Evolutionary conservation across 495 filamentous ascomycete species (phyloP), one percentile per base, ranked within the genome.

Genomic region (Aspergillus affinis): DNA sequence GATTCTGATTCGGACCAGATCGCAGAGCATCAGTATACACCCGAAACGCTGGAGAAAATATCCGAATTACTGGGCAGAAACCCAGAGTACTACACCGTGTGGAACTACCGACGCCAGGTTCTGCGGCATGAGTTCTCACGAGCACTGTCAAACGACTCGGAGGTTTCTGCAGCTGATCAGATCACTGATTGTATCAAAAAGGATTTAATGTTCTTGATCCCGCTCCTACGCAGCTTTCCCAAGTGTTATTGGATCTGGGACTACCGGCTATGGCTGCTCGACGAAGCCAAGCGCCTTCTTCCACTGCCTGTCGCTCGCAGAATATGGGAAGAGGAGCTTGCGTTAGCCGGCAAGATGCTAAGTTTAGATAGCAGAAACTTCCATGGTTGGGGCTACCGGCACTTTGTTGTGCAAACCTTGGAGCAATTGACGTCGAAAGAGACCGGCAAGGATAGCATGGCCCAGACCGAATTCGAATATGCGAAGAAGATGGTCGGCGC

Each of bases 211-310:
- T 94, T 97, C 69, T 84, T 92, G 44, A 81, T 97, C 44, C 91
- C 91, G 3, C 81, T 99, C 13, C 85, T 98, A 44, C 79, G 85
- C 36, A 84, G 91, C 61, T 91, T 84, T 65, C 95, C 94, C 23
- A 99, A 99, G 76, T 98, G 94, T 79, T 99, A 99, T 79, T 97
- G 94, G 92, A 91, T 99, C 48, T 99, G 94, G 94, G 96, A 95
- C 71, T 90, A 97, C 75, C 88, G 94, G n/a, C 74, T 86, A 13
- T 98, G 95, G 94, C 76, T 92, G 1, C 78, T 99, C 18, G 76
- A 87, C 50, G 84, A 90, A 70, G 85, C 86, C 48, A 88, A 87
- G 47, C 70, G 75, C 12, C 78, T 86, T 36, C 79, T 96, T 8
- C 81, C 84, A 12, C 50, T 69, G 4, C 13, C 73, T 0, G 64